Evolutionary conservation across 805 yeast species (phyloP), one percentile per base, ranked within the genome.

Genomic region (Teunomyces cretensis): DNA sequence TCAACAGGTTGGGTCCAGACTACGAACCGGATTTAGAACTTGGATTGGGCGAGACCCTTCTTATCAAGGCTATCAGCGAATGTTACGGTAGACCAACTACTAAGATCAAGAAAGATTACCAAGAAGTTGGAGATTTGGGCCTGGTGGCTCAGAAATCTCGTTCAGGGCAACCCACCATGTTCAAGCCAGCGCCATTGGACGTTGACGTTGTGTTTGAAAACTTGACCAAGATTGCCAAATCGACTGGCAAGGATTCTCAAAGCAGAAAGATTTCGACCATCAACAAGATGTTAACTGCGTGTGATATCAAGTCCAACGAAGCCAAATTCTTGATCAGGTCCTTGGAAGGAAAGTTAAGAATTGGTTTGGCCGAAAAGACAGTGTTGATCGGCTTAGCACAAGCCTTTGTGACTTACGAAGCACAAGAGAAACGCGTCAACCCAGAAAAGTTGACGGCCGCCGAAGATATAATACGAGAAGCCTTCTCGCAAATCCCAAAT

Each of bases 361-460:
- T 94, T 48, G 96, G 96, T 3, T 76, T 92, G 52, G 98, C 97
- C 0, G 98, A 92, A 55, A 92, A 92, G 60, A 86, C 96, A 0
- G 96, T 94, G 0, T 71, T 92, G 37, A 79, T 85, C 1, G 84
- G 96, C 0, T 68, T 94, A 38, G 86, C 97, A 0, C 94, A 88
- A 58, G 95, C 97, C 0, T 78, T 91, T 49, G 74, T 83, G 2
- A 75, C 76, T 13, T 78, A 73, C 62, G 96, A 91, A 40, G 39
- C 47, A 52, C 50, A 54, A 6, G 27, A 19, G 8, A 55, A 53
- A 13, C 58, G 65, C 15, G 52, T 61, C 1, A 55, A 58, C 4
- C 68, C 76, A 4, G 83, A 81, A 6, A 53, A 68, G 9, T 60
- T 83, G 14, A 75, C 79, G 8, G 57, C 72, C 19, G 96, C 94